Evolutionary conservation across 192 early-diverging fungal species (phyloP).

Genomic region (Dispira parvispora): DNA sequence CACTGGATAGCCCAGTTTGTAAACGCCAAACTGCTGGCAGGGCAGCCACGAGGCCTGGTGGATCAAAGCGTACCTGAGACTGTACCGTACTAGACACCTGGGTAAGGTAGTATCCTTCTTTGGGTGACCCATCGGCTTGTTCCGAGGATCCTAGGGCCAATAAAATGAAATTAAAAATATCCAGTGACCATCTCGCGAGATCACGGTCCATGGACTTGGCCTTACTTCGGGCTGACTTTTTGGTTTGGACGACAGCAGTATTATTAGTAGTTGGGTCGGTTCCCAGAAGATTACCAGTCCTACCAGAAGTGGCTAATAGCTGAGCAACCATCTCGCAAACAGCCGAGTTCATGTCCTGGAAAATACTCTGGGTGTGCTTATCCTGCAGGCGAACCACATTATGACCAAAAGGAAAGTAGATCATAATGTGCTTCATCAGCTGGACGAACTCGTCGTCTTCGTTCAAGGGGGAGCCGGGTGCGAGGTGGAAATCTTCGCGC

Average conservation of each 20-base stretch:
- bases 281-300: too few species aligned
- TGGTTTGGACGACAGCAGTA: too few species aligned
- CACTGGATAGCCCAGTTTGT: neutral
- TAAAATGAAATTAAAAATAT: too few species aligned
- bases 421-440: slow-evolving; percentile 46
- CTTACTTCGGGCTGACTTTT: too few species aligned
- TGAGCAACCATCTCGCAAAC: slow-evolving; percentile 46
- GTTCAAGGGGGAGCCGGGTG: slow-evolving; percentile 11
- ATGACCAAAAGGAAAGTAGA: slow-evolving; percentile 62
- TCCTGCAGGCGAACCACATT: slow-evolving; percentile 28
- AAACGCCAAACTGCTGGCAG: slow-evolving; percentile 6
- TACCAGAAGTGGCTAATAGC: slow-evolving; percentile 17
- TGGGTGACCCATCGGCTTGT: too few species aligned
- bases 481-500: slow-evolving; percentile 27
- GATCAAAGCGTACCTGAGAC: neutral
- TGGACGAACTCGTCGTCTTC: slow-evolving; percentile 21
- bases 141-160: too few species aligned
- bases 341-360: slow-evolving; percentile 53
- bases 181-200: too few species aligned
- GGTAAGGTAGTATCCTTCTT: too few species aligned
- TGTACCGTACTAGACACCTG: neutral
- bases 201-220: too few species aligned
- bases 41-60: neutral
- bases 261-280: too few species aligned
- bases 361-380: slow-evolving; percentile 18